phyloP scores from a whole-genome alignment of 495 filamentous ascomycete species.

The Poronia punctata region DNA sequence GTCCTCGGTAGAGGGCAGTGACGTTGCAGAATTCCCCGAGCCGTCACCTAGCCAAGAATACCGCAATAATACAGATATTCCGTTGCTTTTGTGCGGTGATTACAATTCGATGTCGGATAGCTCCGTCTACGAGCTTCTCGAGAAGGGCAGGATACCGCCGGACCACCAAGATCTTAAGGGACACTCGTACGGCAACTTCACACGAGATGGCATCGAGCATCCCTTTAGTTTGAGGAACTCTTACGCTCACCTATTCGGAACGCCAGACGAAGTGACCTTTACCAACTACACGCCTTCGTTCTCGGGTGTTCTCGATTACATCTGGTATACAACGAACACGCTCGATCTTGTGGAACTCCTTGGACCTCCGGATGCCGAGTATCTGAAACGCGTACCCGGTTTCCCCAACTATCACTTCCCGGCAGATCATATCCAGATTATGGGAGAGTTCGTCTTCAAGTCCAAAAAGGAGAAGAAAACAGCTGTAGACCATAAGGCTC shows the following conservation, averaged over 20 bases:
- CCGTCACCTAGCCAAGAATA: constrained; percentile 62
- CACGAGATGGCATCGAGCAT: constrained; percentile 81
- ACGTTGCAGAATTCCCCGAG: constrained; percentile 31
- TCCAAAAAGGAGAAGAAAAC: constrained; percentile 74
- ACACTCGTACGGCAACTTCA: constrained; percentile 80
- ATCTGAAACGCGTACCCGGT: constrained; percentile 82
- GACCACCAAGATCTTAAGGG: constrained; percentile 70
- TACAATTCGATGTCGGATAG: constrained; percentile 86
- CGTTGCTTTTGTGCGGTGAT: constrained; percentile 86
- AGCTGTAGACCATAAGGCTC: constrained; percentile 40
- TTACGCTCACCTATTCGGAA: constrained; percentile 59
- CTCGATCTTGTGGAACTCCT: constrained; percentile 82
- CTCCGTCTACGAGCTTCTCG: constrained; percentile 81
- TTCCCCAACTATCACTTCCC: constrained; percentile 98
- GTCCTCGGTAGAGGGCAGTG: constrained; percentile 43
- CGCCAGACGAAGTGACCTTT: constrained; percentile 75
- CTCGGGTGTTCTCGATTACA: constrained; percentile 86
- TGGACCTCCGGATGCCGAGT: constrained; percentile 83
- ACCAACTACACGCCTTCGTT: constrained; percentile 95
- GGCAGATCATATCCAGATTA: constrained; percentile 88
- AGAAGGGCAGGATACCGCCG: constrained; percentile 61
- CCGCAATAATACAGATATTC: constrained; percentile 74
- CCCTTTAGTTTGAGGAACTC: constrained; percentile 89
- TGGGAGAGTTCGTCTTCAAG: constrained; percentile 89
- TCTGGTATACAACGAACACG: constrained; percentile 92